Base-by-base conservation (phyloP, 306 rosid genomes). In the Cicer arietinum region DNA sequence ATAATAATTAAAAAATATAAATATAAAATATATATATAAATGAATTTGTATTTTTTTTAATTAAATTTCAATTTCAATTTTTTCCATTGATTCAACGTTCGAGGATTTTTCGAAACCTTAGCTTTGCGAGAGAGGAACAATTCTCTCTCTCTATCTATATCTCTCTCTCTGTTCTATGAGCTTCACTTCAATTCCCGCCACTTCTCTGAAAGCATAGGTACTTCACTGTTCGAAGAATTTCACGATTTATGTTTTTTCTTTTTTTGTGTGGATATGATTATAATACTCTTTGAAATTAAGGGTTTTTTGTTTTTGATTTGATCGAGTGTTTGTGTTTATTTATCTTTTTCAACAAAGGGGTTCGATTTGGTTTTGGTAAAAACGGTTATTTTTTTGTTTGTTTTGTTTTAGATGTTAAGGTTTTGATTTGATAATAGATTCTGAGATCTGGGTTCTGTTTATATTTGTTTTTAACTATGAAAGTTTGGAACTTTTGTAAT, bases 31-130 rank as follows among this genome's bases (percentile, higher is more conserved):
- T 13, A 17, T 7, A 60, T 7, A 60, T 61, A 46, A 74, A 25
- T 43, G 7, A 16, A 11, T 64, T 63, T 43, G 17, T 35, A 1
- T 46, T 75, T 18, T 16, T 43, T 44, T 63, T 44, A 60, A 30
- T 59, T 63, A 30, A 40, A 66, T 56, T 83, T 81, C 60, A 52
- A 69, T 81, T 77, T 80, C 72, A 46, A 66, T 68, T 83, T 82
- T 76, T 80, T 79, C 75, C 87, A 62, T 85, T 46, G 91, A 89
- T 91, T 94, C 96, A 94, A 94, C 99, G 97, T 94, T 96, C 98
- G 93, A 91, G 86, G 92, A 84, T 88, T 94, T 91, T 91, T 90
- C 94, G 94, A 91, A 94, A 87, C 88, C 77, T 63, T 67, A 83
- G 87, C 83, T 80, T 17, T 18, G 53, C 46, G 59, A 67, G 12